Conservation (phyloP, 1,284 basidiomycete species). For the Apiotrichum domesticum region DNA sequence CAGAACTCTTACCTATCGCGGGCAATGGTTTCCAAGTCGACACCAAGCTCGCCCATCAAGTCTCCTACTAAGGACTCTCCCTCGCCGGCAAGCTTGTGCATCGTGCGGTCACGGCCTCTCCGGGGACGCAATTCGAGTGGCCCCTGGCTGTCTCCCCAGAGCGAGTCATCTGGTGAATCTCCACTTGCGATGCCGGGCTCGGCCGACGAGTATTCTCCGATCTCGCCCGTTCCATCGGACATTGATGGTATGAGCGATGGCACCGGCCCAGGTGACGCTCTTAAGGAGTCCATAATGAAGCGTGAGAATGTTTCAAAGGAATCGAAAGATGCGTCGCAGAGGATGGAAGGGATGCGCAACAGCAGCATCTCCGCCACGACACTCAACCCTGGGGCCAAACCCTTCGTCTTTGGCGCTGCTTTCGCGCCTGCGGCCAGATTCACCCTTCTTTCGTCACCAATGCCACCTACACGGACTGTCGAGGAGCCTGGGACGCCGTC, state of each 20-base stretch:
- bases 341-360: no score
- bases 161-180: background rate
- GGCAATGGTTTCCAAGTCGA: background rate
- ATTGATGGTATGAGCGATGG: background rate
- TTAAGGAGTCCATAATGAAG: background rate
- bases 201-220: conserved; percentile 2
- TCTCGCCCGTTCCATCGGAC: conserved; percentile 3
- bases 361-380: no score
- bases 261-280: background rate
- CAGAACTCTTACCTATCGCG: conserved; percentile 17
- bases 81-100: conserved; percentile 1
- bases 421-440: background rate
- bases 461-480: background rate
- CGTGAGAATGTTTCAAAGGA: background rate
- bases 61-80: conserved; percentile 4
- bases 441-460: background rate
- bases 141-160: background rate
- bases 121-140: conserved; percentile 1
- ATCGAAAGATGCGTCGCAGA: no score
- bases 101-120: conserved; percentile 12
- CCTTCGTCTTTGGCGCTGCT: conserved; percentile 3
- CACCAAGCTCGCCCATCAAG: conserved; percentile 1
- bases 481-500: background rate
- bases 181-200: background rate
- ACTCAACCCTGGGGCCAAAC: conserved; percentile 8